Evolutionary conservation across 441 rosid species (phyloP).

Genomic region (Lepidium campestre): DNA sequence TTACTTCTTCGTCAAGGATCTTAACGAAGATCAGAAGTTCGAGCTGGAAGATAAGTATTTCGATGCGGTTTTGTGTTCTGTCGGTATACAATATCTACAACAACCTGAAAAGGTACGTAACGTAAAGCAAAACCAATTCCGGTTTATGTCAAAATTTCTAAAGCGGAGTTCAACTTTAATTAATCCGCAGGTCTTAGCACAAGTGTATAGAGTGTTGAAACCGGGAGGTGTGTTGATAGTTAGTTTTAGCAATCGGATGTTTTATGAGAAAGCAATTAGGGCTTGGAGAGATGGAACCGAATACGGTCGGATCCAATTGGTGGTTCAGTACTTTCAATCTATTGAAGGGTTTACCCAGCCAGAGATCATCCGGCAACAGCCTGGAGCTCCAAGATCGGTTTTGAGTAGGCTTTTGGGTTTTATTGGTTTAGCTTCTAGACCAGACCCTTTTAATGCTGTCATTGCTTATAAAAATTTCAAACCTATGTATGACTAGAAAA

Average conservation of each 20-base stretch:
- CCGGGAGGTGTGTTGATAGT: slow-evolving; percentile 78
- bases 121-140: neutral
- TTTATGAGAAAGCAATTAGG: slow-evolving; percentile 78
- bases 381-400: slow-evolving; percentile 33
- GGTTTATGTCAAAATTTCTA: neutral
- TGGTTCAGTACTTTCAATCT: slow-evolving; percentile 70
- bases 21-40: slow-evolving; percentile 60
- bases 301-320: slow-evolving; percentile 62
- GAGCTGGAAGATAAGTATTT: slow-evolving; percentile 50
- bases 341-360: slow-evolving; percentile 73
- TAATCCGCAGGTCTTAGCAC: slow-evolving; percentile 54
- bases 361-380: slow-evolving; percentile 50
- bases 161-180: neutral
- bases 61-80: slow-evolving; percentile 73
- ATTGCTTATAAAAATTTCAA: slow-evolving; percentile 79
- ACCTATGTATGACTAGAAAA: slow-evolving; percentile 43
- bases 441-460: slow-evolving; percentile 82
- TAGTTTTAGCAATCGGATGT: slow-evolving; percentile 86
- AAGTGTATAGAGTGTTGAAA: slow-evolving; percentile 63
- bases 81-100: slow-evolving; percentile 86
- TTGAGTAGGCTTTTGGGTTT: slow-evolving; percentile 45
- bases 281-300: slow-evolving; percentile 83
- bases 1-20: slow-evolving; percentile 55
- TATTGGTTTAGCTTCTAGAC: slow-evolving; percentile 48
- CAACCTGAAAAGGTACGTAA: slow-evolving; percentile 69